These are phyloP conservation scores for Kodamaea ohmeri DNA, from an alignment of 1,139 yeast species.

Conservation along the genomic window DNA sequence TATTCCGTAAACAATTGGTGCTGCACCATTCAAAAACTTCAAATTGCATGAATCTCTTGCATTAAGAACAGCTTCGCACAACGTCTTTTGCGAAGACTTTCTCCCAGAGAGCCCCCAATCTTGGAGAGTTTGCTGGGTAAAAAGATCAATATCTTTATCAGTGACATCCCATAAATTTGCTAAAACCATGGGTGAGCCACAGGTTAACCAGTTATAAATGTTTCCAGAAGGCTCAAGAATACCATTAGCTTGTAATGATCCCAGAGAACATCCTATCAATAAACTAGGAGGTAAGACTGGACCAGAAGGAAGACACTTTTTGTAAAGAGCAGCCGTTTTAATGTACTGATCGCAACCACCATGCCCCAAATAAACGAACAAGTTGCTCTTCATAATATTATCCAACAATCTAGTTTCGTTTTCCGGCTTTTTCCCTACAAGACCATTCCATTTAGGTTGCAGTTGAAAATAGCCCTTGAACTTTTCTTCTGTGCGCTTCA, in stretches of 20 bases:
- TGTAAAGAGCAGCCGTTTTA: slow-evolving; percentile 32
- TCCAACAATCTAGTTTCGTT: slow-evolving; percentile 40
- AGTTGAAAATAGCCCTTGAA: slow-evolving; percentile 48
- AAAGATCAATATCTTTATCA: slow-evolving; percentile 87
- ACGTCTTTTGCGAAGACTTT: slow-evolving; percentile 17
- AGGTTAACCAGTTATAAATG: slow-evolving; percentile 67
- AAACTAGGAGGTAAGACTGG: slow-evolving; percentile 62
- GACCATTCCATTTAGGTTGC: slow-evolving; percentile 51
- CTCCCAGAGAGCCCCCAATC: slow-evolving; percentile 55
- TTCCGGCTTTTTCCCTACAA: slow-evolving; percentile 53
- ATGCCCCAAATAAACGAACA: slow-evolving; percentile 88
- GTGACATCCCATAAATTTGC: slow-evolving; percentile 97
- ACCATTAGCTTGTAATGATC: slow-evolving; percentile 59
- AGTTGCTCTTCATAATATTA: slow-evolving; percentile 32
- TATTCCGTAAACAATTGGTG: slow-evolving; percentile 76
- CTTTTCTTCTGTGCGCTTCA: slow-evolving; percentile 61
- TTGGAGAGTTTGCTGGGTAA: slow-evolving; percentile 57
- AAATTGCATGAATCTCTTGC: slow-evolving; percentile 67
- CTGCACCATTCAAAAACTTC: slow-evolving; percentile 71
- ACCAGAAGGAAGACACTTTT: slow-evolving; percentile 19
- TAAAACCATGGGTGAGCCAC: slow-evolving; percentile 79
- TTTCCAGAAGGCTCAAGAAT: slow-evolving; percentile 74
- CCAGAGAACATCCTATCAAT: slow-evolving; percentile 91
- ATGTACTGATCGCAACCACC: slow-evolving; percentile 92
- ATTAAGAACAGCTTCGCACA: slow-evolving; percentile 48